Conservation (phyloP, 345 rosid genomes). For the Angophora floribunda region DNA sequence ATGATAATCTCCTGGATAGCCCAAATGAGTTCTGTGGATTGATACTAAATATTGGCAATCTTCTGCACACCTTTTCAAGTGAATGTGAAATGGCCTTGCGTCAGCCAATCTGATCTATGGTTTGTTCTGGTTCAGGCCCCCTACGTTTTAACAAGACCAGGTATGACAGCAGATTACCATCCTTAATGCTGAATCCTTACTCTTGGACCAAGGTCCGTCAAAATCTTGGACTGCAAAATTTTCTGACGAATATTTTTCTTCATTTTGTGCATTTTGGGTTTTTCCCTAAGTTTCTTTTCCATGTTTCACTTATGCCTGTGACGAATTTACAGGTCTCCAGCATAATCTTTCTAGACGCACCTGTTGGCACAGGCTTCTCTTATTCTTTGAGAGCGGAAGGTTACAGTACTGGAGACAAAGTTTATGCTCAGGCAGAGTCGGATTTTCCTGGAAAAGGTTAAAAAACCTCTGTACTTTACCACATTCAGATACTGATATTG, state of each 20-base stretch:
- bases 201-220: constrained; percentile 22
- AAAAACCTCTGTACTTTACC: background rate
- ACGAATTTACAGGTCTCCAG: constrained; percentile 14
- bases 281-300: background rate
- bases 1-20: background rate
- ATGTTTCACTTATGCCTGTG: background rate
- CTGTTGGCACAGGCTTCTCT: constrained; percentile 28
- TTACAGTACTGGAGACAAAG: constrained; percentile 6
- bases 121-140: constrained; percentile 4
- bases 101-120: background rate
- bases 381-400: constrained; percentile 4
- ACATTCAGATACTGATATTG: background rate
- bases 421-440: constrained; percentile 4
- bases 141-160: constrained; percentile 3
- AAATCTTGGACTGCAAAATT: background rate
- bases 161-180: constrained; percentile 10
- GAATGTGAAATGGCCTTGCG: background rate
- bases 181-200: constrained; percentile 6
- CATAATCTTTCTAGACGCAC: constrained; percentile 24
- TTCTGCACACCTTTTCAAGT: background rate
- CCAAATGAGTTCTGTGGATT: background rate
- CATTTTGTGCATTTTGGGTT: background rate
- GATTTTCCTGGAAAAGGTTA: constrained; percentile 15
- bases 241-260: background rate
- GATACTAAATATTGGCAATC: background rate